Conservation (phyloP, 2,329 filamentous ascomycete species). For the Orbilia quercus region DNA sequence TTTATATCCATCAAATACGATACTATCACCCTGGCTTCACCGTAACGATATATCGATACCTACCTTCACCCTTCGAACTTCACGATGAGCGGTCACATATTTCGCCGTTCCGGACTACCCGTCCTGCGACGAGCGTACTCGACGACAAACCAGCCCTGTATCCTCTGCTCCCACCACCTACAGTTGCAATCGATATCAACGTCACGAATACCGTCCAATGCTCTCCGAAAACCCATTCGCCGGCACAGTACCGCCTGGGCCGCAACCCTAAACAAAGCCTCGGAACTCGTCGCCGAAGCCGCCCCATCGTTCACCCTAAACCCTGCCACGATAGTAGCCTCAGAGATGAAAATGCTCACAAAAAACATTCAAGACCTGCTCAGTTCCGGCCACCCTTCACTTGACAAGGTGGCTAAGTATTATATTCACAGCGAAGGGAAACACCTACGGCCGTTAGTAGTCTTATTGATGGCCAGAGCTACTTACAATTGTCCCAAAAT, state of each 20-base stretch:
- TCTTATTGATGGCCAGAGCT: conserved; percentile 94
- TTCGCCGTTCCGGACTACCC: conserved; percentile 39
- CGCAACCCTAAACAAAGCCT: conserved; percentile 53
- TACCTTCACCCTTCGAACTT: too few relatives aligned
- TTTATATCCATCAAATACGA: too few relatives aligned
- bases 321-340: conserved; percentile 50
- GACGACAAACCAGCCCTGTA: conserved; percentile 27
- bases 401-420: conserved; percentile 97
- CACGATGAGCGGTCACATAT: conserved; percentile 23
- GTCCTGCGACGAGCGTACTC: conserved; percentile 43
- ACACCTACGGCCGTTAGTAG: conserved; percentile 92
- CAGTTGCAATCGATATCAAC: too few relatives aligned
- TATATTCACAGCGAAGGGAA: conserved; percentile 97
- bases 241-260: conserved; percentile 38
- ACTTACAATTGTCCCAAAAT: conserved; percentile 81
- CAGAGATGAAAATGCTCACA: conserved; percentile 82
- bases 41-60: not conserved
- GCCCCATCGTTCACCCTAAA: conserved; percentile 54
- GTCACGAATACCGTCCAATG: not conserved
- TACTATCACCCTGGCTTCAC: too few relatives aligned
- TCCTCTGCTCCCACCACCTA: conserved; percentile 44
- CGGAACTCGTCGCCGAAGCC: conserved; percentile 50
- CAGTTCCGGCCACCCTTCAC: conserved; percentile 90
- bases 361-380: conserved; percentile 93
- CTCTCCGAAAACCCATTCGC: conserved; percentile 5